Evolutionary conservation across 805 yeast species (phyloP).

Genomic region (Saccharomycopsis malanga): DNA sequence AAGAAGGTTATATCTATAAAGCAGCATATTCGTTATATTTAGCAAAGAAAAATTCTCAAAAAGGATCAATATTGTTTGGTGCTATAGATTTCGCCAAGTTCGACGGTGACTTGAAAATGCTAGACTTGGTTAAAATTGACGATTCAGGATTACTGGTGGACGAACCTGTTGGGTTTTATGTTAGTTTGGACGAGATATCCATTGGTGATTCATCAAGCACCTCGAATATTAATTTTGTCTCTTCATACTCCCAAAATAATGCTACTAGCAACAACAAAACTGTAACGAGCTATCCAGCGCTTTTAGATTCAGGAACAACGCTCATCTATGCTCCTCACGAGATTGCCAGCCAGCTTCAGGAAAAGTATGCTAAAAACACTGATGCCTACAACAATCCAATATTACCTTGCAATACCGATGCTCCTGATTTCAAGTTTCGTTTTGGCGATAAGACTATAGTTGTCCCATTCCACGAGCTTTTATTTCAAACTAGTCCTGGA

Average conservation of each 20-base stretch:
- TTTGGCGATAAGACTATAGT: slow-evolving; percentile 37
- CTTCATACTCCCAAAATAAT: slow-evolving; percentile 48
- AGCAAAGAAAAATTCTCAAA: slow-evolving; percentile 29
- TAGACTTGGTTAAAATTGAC: slow-evolving; percentile 45
- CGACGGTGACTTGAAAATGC: slow-evolving; percentile 40
- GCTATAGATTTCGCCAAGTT: slow-evolving; percentile 63
- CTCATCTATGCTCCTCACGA: slow-evolving; percentile 37
- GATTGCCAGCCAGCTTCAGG: slow-evolving; percentile 25
- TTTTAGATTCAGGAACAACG: slow-evolving; percentile 40
- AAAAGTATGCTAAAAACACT: slow-evolving; percentile 29
- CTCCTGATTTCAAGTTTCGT: slow-evolving; percentile 24
- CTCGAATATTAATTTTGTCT: too few species aligned
- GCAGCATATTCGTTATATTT: slow-evolving; percentile 58
- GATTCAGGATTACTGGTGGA: slow-evolving; percentile 30
- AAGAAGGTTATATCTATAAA: slow-evolving; percentile 48
- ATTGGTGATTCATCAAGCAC: too few species aligned
- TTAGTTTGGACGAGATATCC: slow-evolving; percentile 24
- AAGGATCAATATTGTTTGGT: slow-evolving; percentile 61
- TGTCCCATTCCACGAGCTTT: slow-evolving; percentile 39
- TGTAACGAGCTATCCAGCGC: slow-evolving; percentile 31
- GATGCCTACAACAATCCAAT: slow-evolving; percentile 12
- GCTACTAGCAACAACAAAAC: slow-evolving; percentile 23
- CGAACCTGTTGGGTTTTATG: slow-evolving; percentile 41
- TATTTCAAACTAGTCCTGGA: slow-evolving; percentile 22
- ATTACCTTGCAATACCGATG: slow-evolving; percentile 19